These are phyloP conservation scores for Pleurotus giganteus DNA, from an alignment of 768 basidiomycete species.

Conservation along the genomic window DNA sequence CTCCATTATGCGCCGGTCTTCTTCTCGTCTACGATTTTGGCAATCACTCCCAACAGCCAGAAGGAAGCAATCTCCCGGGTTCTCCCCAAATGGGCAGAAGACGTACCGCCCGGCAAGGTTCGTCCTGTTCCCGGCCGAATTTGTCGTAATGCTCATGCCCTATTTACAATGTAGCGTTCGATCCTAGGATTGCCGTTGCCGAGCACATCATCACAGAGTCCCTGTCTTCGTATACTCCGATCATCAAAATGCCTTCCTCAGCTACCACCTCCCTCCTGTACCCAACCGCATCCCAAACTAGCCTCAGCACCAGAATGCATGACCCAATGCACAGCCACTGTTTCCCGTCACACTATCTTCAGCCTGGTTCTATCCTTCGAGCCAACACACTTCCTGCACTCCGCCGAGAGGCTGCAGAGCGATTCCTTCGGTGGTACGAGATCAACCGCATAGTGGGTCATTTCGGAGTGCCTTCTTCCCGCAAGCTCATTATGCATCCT, in stretches of 20 bases:
- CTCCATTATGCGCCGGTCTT: slow-evolving; percentile 2
- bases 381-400: slow-evolving; percentile 56
- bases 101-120: slow-evolving; percentile 4
- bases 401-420: slow-evolving; percentile 63
- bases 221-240: slow-evolving; percentile 1
- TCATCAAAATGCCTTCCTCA: slow-evolving; percentile 1
- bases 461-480: slow-evolving; percentile 1
- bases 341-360: slow-evolving; percentile 5
- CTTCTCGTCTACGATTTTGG: slow-evolving; percentile 4
- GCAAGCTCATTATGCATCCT: slow-evolving; percentile 1
- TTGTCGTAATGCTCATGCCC: not conserved
- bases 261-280: slow-evolving; percentile 1
- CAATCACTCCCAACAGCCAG: not conserved
- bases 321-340: slow-evolving; percentile 1
- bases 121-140: not conserved
- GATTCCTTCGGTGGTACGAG: slow-evolving; percentile 73
- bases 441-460: slow-evolving; percentile 55
- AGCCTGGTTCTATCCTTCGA: slow-evolving; percentile 1
- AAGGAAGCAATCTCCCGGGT: not conserved
- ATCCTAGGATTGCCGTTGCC: slow-evolving; percentile 5
- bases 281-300: not conserved
- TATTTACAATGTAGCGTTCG: not conserved
- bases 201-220: slow-evolving; percentile 7
- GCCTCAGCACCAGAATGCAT: not conserved
- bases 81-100: slow-evolving; percentile 2